Percentiles rank a stretch among this genome's conserved stretches.
phyloP scores from a whole-genome alignment of 2,329 filamentous ascomycete genomes.

The Ophiostoma quercus region DNA sequence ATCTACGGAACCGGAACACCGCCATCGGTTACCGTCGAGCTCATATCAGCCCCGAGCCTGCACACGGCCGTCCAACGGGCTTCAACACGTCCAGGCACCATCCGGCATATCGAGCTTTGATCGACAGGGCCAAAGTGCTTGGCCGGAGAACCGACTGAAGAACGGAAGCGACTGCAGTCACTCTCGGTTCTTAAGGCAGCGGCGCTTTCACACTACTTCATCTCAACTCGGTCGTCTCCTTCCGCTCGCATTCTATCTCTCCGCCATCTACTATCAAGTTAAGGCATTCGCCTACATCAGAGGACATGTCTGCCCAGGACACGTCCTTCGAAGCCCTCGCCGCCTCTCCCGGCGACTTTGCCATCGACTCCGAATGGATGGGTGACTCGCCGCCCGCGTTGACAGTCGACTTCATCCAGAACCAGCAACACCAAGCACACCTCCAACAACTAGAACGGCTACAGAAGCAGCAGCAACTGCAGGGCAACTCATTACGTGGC shows the following conservation, averaged over 20 bases:
- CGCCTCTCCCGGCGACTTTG: constrained; percentile 28
- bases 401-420: constrained; percentile 28
- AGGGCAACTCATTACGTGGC: constrained; percentile 3
- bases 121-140: constrained; percentile 2
- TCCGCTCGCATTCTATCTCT: neutral
- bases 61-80: neutral
- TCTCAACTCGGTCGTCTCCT: neutral
- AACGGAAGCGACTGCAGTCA: neutral
- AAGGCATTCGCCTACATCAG: constrained; percentile 7
- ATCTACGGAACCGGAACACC: neutral
- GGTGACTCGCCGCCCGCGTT: constrained; percentile 28
- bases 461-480: constrained; percentile 14
- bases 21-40: neutral
- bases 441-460: constrained; percentile 14
- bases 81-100: constrained; percentile 5
- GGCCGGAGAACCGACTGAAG: neutral
- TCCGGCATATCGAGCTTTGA: neutral
- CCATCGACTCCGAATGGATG: constrained; percentile 29
- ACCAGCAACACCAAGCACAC: constrained; percentile 23
- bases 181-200: neutral
- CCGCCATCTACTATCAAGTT: neutral
- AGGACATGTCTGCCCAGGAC: constrained; percentile 27
- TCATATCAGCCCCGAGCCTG: neutral
- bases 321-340: constrained; percentile 28
- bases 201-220: neutral